Conservation (phyloP, 768 basidiomycete species). For the Suillus occidentalis region DNA sequence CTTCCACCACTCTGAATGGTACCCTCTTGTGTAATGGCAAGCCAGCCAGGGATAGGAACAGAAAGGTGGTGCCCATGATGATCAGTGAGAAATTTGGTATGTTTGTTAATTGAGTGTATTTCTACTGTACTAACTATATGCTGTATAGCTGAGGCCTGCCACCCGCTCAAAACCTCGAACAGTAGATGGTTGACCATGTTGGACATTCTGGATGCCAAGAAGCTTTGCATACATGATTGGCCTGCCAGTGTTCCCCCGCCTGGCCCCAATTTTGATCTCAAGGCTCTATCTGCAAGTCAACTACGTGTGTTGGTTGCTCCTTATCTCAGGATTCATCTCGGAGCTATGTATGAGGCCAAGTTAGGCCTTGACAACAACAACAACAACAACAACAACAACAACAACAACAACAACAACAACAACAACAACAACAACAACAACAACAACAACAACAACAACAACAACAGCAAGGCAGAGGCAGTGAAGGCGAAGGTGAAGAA, state of each 20-base stretch:
- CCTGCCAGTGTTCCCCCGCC: background rate
- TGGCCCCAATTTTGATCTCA: background rate
- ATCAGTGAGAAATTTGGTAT: background rate
- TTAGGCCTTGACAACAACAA: background rate
- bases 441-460: too few species aligned
- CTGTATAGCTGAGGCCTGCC: background rate
- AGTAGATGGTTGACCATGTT: background rate
- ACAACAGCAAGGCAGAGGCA: background rate
- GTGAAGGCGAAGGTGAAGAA: background rate
- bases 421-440: too few species aligned
- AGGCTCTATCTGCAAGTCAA: background rate
- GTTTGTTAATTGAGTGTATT: background rate
- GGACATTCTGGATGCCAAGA: background rate
- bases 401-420: too few species aligned
- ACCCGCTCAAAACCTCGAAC: background rate
- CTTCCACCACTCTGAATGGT: background rate
- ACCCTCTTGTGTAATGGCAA: background rate
- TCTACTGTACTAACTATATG: background rate
- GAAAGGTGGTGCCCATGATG: background rate
- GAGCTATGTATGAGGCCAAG: background rate
- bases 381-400: too few species aligned
- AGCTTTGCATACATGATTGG: background rate
- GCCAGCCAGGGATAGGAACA: slow-evolving; percentile 1
- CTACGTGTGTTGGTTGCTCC: background rate
- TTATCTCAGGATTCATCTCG: background rate